phyloP scores from a whole-genome alignment of 129 eudicot species.

The Pseudognaphalium luteoalbum region DNA sequence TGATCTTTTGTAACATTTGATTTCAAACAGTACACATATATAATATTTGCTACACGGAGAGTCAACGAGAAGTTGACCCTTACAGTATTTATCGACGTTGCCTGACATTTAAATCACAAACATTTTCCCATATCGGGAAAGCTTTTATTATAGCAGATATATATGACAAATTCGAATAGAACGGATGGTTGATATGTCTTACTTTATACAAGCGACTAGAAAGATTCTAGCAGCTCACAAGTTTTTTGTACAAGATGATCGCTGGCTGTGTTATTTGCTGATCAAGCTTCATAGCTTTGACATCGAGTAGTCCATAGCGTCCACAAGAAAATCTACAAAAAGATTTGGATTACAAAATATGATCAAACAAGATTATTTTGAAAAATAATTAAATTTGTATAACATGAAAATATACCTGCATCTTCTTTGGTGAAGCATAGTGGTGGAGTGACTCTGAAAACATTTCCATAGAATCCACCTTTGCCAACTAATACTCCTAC shows the following conservation, averaged over 20 bases:
- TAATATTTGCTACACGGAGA: conserved; percentile 24
- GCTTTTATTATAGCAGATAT: conserved; percentile 22
- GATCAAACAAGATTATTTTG: background rate
- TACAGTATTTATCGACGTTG: conserved; percentile 9
- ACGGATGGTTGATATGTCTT: conserved; percentile 22
- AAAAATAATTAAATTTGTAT: background rate
- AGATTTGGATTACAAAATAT: too few relatives aligned
- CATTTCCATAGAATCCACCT: conserved; percentile 88
- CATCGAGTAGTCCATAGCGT: conserved; percentile 51
- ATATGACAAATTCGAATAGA: conserved; percentile 13
- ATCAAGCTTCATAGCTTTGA: conserved; percentile 42
- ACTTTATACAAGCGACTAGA: conserved; percentile 16
- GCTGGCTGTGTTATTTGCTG: background rate
- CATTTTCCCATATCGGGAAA: conserved; percentile 24
- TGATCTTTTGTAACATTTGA: background rate
- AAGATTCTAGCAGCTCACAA: conserved; percentile 24
- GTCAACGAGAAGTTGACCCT: conserved; percentile 63
- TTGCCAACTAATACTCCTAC: conserved; percentile 86
- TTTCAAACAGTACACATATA: background rate
- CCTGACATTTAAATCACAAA: conserved; percentile 16
- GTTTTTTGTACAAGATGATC: conserved; percentile 20
- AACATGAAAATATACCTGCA: conserved; percentile 52
- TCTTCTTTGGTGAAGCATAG: conserved; percentile 91
- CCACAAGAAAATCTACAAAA: conserved; percentile 46
- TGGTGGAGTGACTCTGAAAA: conserved; percentile 91